phyloP scores from a whole-genome alignment of 139 green algal species.

The Chlamydomonas sp. region DNA sequence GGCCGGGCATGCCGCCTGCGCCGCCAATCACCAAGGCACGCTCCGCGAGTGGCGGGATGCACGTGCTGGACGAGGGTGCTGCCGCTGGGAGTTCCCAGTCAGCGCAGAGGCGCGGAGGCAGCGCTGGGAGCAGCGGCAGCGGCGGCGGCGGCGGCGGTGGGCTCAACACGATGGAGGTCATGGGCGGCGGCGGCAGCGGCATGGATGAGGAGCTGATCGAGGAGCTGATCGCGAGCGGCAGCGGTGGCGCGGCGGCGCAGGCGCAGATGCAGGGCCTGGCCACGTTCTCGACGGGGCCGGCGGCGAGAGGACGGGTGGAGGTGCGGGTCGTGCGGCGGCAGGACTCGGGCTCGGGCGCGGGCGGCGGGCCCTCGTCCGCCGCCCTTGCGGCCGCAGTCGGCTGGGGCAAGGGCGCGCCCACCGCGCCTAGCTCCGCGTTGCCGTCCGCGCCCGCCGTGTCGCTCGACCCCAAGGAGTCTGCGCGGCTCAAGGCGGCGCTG shows the following conservation, averaged over 20 bases:
- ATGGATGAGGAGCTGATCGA: constrained; percentile 6
- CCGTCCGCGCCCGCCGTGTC: not conserved
- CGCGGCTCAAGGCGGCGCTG: constrained; percentile 15
- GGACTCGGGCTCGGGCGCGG: not conserved
- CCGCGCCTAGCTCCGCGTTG: not conserved
- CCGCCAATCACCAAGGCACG: too few species aligned
- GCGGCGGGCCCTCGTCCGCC: not conserved
- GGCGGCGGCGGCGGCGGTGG: not conserved
- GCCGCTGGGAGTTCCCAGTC: too few species aligned
- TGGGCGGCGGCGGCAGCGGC: not conserved
- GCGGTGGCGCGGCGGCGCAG: not conserved
- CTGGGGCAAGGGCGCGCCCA: constrained; percentile 19
- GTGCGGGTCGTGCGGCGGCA: constrained; percentile 3
- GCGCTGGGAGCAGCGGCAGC: not conserved
- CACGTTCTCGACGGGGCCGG: constrained; percentile 1
- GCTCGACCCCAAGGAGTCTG: not conserved
- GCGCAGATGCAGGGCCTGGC: not conserved
- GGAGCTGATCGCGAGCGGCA: constrained; percentile 7
- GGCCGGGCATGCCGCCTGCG: too few species aligned
- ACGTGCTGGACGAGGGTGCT: too few species aligned
- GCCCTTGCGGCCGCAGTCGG: constrained; percentile 21
- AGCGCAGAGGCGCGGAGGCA: too few species aligned
- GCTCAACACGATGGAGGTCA: constrained; percentile 4
- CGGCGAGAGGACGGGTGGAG: not conserved
- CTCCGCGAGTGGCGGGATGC: too few species aligned